Evolutionary conservation across 176 grass and related monocot species (phyloP).

Genomic region (Melocanna baccifera): DNA sequence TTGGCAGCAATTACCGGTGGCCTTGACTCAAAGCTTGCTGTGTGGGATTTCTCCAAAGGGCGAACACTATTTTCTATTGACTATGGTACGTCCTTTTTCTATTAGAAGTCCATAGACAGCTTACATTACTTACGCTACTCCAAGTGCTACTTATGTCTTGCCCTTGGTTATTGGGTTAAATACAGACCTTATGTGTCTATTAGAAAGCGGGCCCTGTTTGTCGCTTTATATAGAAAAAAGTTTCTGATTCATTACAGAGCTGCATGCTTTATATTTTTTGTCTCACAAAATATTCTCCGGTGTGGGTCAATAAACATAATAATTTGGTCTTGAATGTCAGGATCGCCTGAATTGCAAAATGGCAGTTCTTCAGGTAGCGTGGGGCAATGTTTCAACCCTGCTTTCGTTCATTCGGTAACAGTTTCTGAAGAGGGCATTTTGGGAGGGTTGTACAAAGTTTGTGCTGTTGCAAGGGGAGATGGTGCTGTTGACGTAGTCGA

Average conservation of each 20-base stretch:
- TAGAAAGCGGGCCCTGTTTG: not conserved
- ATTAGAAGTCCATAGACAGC: not conserved
- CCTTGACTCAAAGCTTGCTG: slow-evolving; percentile 75
- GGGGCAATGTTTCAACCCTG: slow-evolving; percentile 93
- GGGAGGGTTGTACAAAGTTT: slow-evolving; percentile 59
- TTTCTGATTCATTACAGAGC: not conserved
- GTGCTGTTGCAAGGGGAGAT: slow-evolving; percentile 94
- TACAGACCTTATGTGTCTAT: slow-evolving; percentile 7
- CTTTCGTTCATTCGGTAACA: slow-evolving; percentile 83
- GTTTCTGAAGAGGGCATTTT: slow-evolving; percentile 71
- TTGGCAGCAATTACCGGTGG: slow-evolving; percentile 72
- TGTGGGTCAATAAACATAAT: not conserved
- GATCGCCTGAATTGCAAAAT: slow-evolving; percentile 55
- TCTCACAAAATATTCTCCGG: not conserved
- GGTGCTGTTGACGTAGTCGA: slow-evolving; percentile 81
- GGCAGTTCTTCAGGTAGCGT: slow-evolving; percentile 39
- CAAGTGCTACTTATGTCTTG: not conserved
- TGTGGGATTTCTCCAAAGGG: slow-evolving; percentile 95
- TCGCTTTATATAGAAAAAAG: not conserved
- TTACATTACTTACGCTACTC: not conserved
- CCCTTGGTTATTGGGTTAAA: not conserved
- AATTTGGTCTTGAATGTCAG: slow-evolving; percentile 39
- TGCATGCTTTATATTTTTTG: not conserved
- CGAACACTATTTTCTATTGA: slow-evolving; percentile 69
- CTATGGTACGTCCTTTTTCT: slow-evolving; percentile 58